phyloP scores from a whole-genome alignment of 2,329 filamentous ascomycete species.

The Diaporthe longicolla region DNA sequence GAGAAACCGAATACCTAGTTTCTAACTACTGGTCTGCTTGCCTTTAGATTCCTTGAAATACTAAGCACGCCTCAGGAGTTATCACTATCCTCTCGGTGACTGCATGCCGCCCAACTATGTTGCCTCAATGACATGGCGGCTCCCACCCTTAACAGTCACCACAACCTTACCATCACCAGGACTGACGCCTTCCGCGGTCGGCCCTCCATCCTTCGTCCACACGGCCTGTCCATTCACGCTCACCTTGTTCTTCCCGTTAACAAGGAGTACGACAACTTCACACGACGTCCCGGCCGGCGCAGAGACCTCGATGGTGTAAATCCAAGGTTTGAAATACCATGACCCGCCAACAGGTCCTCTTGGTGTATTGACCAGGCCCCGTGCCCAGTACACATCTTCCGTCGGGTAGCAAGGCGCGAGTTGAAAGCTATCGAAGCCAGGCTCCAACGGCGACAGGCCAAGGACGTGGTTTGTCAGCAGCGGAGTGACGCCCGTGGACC shows the following conservation, averaged over 20 bases:
- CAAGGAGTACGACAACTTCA: constrained; percentile 47
- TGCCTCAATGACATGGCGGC: constrained; percentile 15
- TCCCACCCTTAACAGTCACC: constrained; percentile 7
- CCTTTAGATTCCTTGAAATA: too few relatives aligned
- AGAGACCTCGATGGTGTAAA: neutral
- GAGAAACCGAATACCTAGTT: neutral
- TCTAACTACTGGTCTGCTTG: neutral
- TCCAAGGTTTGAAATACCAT: constrained; percentile 50
- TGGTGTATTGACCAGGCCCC: constrained; percentile 60
- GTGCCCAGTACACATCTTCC: constrained; percentile 57
- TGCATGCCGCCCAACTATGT: neutral
- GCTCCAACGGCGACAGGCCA: constrained; percentile 59
- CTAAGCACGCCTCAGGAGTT: too few relatives aligned
- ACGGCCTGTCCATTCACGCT: constrained; percentile 44
- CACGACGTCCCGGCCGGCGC: constrained; percentile 51
- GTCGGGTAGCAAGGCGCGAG: constrained; percentile 54
- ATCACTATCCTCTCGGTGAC: neutral
- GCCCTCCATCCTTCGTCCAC: constrained; percentile 35
- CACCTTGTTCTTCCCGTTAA: constrained; percentile 40
- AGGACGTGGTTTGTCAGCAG: constrained; percentile 61
- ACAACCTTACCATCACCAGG: constrained; percentile 27
- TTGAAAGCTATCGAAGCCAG: constrained; percentile 59
- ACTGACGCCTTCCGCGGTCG: neutral
- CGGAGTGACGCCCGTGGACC: constrained; percentile 65
- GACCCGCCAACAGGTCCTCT: constrained; percentile 50